phyloP scores from a whole-genome alignment of 768 basidiomycete genomes.

The Dioszegia crocea region DNA sequence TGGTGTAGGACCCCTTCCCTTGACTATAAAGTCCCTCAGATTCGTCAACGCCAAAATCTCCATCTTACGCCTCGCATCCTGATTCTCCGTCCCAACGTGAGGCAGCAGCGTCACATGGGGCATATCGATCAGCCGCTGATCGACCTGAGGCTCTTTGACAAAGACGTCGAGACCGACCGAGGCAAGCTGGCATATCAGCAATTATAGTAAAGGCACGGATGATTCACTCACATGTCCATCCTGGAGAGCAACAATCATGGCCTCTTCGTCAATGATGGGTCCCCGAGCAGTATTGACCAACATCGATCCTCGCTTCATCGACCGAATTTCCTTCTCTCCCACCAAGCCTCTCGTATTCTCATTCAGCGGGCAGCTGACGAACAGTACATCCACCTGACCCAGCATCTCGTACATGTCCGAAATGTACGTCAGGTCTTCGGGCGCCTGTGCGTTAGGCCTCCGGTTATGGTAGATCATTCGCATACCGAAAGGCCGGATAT shows the following conservation, averaged over 20 bases:
- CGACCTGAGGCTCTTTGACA: slow-evolving; percentile 77
- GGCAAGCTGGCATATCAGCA: too few species aligned
- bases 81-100: slow-evolving; percentile 64
- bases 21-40: slow-evolving; percentile 64
- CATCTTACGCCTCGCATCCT: slow-evolving; percentile 22
- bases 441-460: slow-evolving; percentile 56
- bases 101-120: slow-evolving; percentile 78
- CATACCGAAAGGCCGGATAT: slow-evolving; percentile 67
- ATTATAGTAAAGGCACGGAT: slow-evolving; percentile 8
- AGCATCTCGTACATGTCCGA: slow-evolving; percentile 60
- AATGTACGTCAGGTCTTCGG: slow-evolving; percentile 61
- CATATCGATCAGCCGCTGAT: slow-evolving; percentile 71
- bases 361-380: slow-evolving; percentile 65
- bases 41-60: slow-evolving; percentile 54
- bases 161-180: slow-evolving; percentile 74
- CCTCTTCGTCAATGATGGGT: slow-evolving; percentile 81
- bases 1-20: slow-evolving; percentile 64
- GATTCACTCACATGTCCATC: slow-evolving; percentile 58
- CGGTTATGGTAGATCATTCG: slow-evolving; percentile 67
- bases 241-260: slow-evolving; percentile 78
- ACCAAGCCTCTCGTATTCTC: slow-evolving; percentile 67
- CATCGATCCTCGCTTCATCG: slow-evolving; percentile 67
- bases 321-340: slow-evolving; percentile 67
- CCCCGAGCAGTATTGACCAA: slow-evolving; percentile 82
- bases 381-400: slow-evolving; percentile 67